These are phyloP conservation scores for Eucalyptus viminalis DNA, from an alignment of 345 rosid species.

Conservation along the genomic window DNA sequence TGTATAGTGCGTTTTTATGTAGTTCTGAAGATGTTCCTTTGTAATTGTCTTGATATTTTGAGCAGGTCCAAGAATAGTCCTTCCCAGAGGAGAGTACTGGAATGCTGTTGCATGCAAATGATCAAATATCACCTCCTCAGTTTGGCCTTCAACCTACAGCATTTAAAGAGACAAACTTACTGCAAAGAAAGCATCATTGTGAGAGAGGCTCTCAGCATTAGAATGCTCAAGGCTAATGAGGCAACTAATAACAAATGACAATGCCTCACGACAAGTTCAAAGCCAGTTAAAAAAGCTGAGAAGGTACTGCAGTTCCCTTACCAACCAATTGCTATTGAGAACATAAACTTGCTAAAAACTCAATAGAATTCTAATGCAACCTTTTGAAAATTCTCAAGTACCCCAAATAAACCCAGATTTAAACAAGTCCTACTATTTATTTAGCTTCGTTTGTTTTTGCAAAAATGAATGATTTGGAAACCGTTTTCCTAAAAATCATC, in stretches of 20 bases:
- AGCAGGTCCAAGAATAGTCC: conserved; percentile 93
- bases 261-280: not conserved
- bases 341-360: not conserved
- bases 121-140: conserved; percentile 92
- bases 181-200: not conserved
- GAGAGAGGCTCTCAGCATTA: not conserved
- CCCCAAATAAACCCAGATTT: not conserved
- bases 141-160: conserved; percentile 78
- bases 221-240: not conserved
- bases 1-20: conserved; percentile 87
- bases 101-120: conserved; percentile 98
- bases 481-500: not conserved
- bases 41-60: conserved; percentile 72
- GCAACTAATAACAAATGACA: not conserved
- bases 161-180: not conserved
- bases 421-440: not conserved
- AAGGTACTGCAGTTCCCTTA: not conserved
- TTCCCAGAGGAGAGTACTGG: conserved; percentile 85
- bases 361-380: not conserved
- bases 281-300: not conserved
- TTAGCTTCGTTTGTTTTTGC: not conserved
- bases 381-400: not conserved
- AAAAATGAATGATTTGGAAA: not conserved
- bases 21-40: conserved; percentile 62
- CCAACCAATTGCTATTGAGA: too few relatives aligned